Evolutionary conservation across 1,139 yeast genomes (phyloP).

Genomic region (Groenewaldozyma sp.): DNA sequence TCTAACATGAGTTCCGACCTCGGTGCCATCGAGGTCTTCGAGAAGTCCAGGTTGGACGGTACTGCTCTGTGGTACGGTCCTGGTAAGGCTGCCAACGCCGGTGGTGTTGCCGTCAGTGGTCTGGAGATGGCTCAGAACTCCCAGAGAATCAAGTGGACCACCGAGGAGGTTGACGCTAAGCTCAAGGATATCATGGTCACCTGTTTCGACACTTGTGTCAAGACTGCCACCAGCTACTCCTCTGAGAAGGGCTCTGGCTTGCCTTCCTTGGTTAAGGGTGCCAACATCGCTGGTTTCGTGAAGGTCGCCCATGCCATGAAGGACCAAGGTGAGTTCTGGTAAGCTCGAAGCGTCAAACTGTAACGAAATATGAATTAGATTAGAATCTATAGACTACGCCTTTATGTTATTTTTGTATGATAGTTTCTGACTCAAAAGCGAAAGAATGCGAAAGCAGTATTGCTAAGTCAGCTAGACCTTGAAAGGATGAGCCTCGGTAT

Average conservation of each 20-base stretch:
- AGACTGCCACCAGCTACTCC: constrained; percentile 74
- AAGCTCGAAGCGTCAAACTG: no score
- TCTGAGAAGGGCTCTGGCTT: constrained; percentile 56
- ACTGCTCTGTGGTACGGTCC: constrained; percentile 93
- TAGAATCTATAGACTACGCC: neutral
- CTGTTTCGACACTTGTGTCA: constrained; percentile 88
- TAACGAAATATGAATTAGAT: neutral
- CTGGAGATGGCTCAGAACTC: constrained; percentile 99
- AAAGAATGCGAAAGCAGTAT: neutral
- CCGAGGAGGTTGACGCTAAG: constrained; percentile 80
- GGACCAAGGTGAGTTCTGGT: constrained; percentile 82
- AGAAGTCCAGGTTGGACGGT: constrained; percentile 61
- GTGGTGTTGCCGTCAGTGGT: constrained; percentile 99
- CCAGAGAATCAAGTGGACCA: constrained; percentile 79
- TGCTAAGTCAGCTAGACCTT: neutral
- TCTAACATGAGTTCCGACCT: constrained; percentile 99
- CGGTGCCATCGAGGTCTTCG: constrained; percentile 93
- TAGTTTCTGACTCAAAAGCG: neutral
- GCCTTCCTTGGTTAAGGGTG: constrained; percentile 96
- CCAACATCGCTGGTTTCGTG: constrained; percentile 97
- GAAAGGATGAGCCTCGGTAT: constrained; percentile 76
- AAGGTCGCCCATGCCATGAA: constrained; percentile 98
- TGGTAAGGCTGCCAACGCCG: constrained; percentile 98
- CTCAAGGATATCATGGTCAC: constrained; percentile 86
- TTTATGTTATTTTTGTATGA: neutral